These are phyloP conservation scores for Cryptomeria japonica DNA, from an alignment of 75 land plant genomes.

Conservation along the genomic window DNA sequence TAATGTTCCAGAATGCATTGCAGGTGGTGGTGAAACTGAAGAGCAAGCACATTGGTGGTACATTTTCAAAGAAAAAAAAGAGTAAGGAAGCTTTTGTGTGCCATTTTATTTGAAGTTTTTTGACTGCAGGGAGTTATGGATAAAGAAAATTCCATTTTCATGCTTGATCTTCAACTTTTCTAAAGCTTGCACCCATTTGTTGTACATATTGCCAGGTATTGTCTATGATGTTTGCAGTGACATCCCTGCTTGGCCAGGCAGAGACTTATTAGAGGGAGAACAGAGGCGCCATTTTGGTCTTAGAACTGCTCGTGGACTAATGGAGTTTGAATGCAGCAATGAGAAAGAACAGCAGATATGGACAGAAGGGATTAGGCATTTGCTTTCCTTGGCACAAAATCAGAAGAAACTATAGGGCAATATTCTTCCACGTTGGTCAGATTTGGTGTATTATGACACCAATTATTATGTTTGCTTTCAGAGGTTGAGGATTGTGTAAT, in stretches of 20 bases:
- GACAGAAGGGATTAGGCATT: constrained; percentile 61
- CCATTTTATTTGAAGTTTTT: background rate
- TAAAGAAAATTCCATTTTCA: background rate
- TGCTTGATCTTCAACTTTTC: background rate
- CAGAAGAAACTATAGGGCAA: constrained; percentile 10
- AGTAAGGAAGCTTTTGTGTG: constrained; percentile 37
- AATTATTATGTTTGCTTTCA: background rate
- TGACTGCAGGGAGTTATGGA: background rate
- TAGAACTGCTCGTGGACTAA: constrained; percentile 56
- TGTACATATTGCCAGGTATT: constrained; percentile 46
- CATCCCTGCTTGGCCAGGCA: constrained; percentile 86
- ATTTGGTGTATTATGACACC: background rate
- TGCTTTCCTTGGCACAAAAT: constrained; percentile 21
- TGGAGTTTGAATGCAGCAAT: constrained; percentile 83
- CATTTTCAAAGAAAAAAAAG: constrained; percentile 79
- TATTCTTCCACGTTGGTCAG: background rate
- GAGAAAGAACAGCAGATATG: constrained; percentile 55
- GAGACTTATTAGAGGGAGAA: constrained; percentile 75
- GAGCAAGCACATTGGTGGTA: constrained; percentile 79
- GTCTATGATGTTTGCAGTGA: constrained; percentile 71
- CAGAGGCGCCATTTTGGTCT: constrained; percentile 79
- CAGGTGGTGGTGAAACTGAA: constrained; percentile 82
- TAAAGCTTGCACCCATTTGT: background rate
- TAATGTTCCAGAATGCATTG: constrained; percentile 6
- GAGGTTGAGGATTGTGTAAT: background rate